Evolutionary conservation across 2,329 filamentous ascomycete species (phyloP), one percentile per base, ranked within the genome.

Genomic region (Periconia macrospinosa): DNA sequence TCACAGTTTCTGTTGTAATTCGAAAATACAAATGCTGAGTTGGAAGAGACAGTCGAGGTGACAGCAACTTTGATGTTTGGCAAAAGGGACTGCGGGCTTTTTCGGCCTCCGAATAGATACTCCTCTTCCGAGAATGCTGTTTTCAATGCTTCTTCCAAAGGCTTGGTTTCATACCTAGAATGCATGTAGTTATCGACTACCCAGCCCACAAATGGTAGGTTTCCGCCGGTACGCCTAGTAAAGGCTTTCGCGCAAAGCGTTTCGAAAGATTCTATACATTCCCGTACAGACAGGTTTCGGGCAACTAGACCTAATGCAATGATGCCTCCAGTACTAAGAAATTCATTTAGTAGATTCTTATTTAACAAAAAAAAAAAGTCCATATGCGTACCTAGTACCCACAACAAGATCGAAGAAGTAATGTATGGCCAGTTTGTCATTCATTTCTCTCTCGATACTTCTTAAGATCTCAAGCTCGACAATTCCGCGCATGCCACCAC

Each of bases 331-430:
- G 76, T 77, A 40, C 75, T 71, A 49, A 13, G 13, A 45, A 27
- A 18, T n/a, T 19, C 13, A 41, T 33, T 47, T 30, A 20, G 45
- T 7, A 27, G 20, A 23, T 20, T 23, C 19, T 17, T 18, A 11
- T 8, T 19, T 15, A n/a, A n/a, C n/a, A n/a, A n/a, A n/a, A n/a
- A n/a, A 7, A n/a, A 9, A 13, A 7, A 17, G 37, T 20, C 14
- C 1, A 17, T 13, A 15, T 3, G 45, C 51, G 41, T 19, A 63
- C 63, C 62, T 64, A 3, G 61, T 65, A 11, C 64, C 64, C 3
- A 64, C 74, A 18, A 82, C 76, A 2, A 81, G 69, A 52, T 82
- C 79, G 53, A 82, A 80, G 61, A 81, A 81, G 3, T 63, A 63
- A 46, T 75, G 76, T 2, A 81, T 72, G 0, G 73, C 70, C 2